Conservation (phyloP, 257 asterid genomes). For the Ilex aquifolium region DNA sequence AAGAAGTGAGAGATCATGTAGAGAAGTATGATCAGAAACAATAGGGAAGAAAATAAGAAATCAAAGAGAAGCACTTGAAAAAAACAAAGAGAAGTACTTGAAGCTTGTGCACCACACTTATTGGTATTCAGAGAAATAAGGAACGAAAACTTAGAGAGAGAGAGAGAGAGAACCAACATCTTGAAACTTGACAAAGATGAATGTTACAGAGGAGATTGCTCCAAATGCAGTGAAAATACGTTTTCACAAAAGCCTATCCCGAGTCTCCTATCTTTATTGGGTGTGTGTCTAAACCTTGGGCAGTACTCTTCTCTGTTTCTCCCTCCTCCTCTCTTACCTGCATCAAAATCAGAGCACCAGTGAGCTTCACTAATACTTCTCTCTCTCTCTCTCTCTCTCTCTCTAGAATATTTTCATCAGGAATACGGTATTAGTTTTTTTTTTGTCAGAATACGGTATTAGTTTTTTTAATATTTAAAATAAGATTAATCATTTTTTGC, state of each 20-base stretch:
- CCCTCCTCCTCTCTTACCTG: conserved; percentile 31
- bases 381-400: conserved; percentile 3
- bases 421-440: background rate
- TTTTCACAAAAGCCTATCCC: conserved; percentile 17
- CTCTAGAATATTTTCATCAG: background rate
- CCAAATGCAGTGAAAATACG: conserved; percentile 7
- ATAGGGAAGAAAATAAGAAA: conserved; percentile 21
- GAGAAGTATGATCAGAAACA: conserved; percentile 4
- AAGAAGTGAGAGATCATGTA: background rate
- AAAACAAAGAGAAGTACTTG: conserved; percentile 11
- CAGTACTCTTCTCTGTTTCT: conserved; percentile 32
- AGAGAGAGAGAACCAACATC: conserved; percentile 33
- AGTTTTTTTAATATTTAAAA: too few relatives aligned
- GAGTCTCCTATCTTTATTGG: conserved; percentile 14
- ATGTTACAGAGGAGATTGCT: too few relatives aligned
- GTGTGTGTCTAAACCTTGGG: conserved; percentile 43
- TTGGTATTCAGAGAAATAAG: conserved; percentile 19
- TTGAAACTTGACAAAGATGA: conserved; percentile 32
- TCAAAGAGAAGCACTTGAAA: conserved; percentile 9
- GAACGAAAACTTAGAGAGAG: background rate
- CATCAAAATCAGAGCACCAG: conserved; percentile 76
- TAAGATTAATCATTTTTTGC: too few relatives aligned
- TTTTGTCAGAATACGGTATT: too few relatives aligned
- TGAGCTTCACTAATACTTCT: conserved; percentile 59
- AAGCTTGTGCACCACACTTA: conserved; percentile 1